Percentiles rank a stretch among this genome's conserved stretches.
phyloP scores from a whole-genome alignment of 2,329 filamentous ascomycete species.

The Aspergillus intermedius region DNA sequence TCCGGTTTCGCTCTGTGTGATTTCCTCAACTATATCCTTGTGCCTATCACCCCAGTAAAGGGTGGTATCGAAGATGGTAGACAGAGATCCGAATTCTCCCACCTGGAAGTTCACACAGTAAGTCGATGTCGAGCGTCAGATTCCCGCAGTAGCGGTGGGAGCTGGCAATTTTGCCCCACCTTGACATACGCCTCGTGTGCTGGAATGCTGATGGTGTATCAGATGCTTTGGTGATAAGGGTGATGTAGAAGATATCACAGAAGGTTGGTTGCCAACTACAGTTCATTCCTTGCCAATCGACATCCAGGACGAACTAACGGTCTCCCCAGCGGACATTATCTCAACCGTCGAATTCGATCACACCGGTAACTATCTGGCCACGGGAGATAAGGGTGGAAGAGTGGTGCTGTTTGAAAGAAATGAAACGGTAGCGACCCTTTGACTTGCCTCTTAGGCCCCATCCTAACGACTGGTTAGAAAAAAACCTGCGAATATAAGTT shows the following conservation, averaged over 20 bases:
- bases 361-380: conserved; percentile 48
- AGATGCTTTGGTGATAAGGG: conserved; percentile 99
- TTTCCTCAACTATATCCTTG: conserved; percentile 1
- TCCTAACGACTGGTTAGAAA: conserved; percentile 59
- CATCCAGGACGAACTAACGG: background rate
- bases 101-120: conserved; percentile 99
- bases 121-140: conserved; percentile 36
- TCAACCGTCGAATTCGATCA: conserved; percentile 49
- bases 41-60: conserved; percentile 19
- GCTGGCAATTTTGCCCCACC: background rate
- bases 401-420: conserved; percentile 62
- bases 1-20: conserved; percentile 1
- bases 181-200: background rate
- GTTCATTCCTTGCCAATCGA: conserved; percentile 5
- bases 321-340: conserved; percentile 42
- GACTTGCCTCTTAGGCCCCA: conserved; percentile 1
- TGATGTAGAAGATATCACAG: conserved; percentile 97
- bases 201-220: conserved; percentile 10
- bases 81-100: conserved; percentile 86
- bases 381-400: conserved; percentile 46
- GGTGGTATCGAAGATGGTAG: conserved; percentile 67
- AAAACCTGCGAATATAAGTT: conserved; percentile 99
- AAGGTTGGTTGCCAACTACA: conserved; percentile 54
- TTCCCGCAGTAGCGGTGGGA: background rate
- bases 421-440: conserved; percentile 63